A percentile compares a stretch with the other conserved stretches of the same genome.
Conservation (phyloP, 257 asterid species). For the Solanum lycopersicoides region DNA sequence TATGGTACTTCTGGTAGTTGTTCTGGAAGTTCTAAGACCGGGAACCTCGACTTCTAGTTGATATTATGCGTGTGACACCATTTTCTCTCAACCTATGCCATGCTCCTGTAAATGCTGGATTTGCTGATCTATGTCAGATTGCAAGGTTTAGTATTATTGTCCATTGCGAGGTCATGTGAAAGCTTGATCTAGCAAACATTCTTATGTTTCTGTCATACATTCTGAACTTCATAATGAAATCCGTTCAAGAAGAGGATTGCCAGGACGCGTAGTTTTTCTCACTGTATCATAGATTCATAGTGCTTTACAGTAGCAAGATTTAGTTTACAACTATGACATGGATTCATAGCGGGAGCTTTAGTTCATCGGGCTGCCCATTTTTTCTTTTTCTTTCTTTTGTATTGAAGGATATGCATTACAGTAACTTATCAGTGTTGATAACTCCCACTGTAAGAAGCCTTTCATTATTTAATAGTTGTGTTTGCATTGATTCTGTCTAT, state of each 20-base stretch:
- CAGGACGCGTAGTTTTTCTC: not conserved
- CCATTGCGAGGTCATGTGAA: not conserved
- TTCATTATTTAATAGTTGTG: not conserved
- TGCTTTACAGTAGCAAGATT: not conserved
- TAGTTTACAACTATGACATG: not conserved
- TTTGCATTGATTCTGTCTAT: not conserved
- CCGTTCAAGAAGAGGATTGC: not conserved
- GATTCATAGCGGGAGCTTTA: not conserved
- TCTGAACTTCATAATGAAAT: not conserved
- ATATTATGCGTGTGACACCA: not conserved
- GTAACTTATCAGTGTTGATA: not conserved
- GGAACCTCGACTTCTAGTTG: constrained; percentile 63
- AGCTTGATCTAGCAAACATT: not conserved
- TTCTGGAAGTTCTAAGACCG: constrained; percentile 58
- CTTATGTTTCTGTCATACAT: not conserved
- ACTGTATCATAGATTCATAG: not conserved
- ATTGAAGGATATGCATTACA: not conserved
- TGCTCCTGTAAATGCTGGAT: not conserved
- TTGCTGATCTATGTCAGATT: not conserved
- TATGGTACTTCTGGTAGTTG: constrained; percentile 69
- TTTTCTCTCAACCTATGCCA: not conserved
- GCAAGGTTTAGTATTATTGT: not conserved
- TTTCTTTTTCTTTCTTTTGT: not conserved
- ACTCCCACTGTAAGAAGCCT: not conserved
- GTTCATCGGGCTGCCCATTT: not conserved